A percentile compares a stretch with the other conserved stretches of the same genome.
Evolutionary conservation across 2,329 filamentous ascomycete genomes (phyloP).

Genomic region (Trichoderma sp.): DNA sequence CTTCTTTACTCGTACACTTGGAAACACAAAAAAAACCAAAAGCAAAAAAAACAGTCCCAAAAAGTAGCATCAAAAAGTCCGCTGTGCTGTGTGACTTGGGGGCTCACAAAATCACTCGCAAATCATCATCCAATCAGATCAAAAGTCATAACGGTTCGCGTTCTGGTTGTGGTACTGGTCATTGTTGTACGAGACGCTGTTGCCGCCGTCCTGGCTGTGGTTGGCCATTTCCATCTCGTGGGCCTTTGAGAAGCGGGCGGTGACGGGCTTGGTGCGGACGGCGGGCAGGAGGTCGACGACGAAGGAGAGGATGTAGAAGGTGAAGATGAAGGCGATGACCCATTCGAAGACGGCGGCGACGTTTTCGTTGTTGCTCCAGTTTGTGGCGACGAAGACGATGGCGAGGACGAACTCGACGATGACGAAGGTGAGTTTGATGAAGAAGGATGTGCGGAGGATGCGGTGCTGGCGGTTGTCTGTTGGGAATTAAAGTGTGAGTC

Average conservation of each 20-base stretch:
- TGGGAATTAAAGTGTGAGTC: background rate
- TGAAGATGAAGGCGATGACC: constrained; percentile 80
- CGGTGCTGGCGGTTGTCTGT: constrained; percentile 69
- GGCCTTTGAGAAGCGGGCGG: constrained; percentile 39
- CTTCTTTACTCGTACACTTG: background rate
- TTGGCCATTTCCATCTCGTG: constrained; percentile 31
- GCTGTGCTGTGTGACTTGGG: background rate
- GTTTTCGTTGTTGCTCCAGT: constrained; percentile 56
- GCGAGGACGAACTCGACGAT: constrained; percentile 74
- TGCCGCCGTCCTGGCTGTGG: constrained; percentile 4
- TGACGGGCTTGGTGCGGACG: constrained; percentile 55
- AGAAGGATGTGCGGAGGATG: constrained; percentile 78
- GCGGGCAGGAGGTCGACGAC: constrained; percentile 84
- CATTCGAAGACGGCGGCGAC: constrained; percentile 77
- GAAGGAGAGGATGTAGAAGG: constrained; percentile 85
- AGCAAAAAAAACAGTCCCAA: background rate
- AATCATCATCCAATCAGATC: background rate
- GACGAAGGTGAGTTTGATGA: constrained; percentile 84
- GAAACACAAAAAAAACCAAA: background rate
- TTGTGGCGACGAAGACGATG: constrained; percentile 68
- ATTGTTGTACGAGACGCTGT: background rate
- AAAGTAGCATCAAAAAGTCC: background rate
- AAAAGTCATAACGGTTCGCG: constrained; percentile 31
- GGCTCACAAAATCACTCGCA: no score
- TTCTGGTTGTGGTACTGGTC: constrained; percentile 37